Evolutionary conservation across 306 rosid species (phyloP), one percentile per base, ranked within the genome.

Genomic region (Malus orientalis): DNA sequence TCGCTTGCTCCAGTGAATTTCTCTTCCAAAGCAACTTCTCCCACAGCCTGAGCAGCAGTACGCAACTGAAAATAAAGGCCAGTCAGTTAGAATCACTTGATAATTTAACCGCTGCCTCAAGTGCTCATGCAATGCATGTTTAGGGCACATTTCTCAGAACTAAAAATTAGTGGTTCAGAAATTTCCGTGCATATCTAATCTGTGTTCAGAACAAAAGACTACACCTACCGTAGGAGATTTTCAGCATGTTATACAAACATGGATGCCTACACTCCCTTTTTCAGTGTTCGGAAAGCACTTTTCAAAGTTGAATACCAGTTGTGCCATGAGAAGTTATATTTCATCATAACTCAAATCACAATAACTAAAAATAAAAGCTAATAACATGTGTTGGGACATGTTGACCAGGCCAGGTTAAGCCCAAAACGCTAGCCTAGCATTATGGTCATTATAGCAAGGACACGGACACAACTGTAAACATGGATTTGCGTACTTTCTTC

Each of bases 41-140:
- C 97, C 20, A 95, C 98, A 11, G 98, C 98, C 67, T 89, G 83
- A 53, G 98, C 97, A 79, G 97, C 92, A 59, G 86, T 89, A 33
- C 88, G 89, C 89, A 95, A 86, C 98, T 92, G 82, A 49, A 82
- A 42, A 73, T 14, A 49, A 67, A 57, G 42, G 7, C 27, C 33
- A 15, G 40, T 30, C 54, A 32, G 66, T 45, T 20, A 64, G 29
- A 51, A 49, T 40, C 3, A 20, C 23, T 8, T 6, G 15, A 5
- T 7, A 15, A 69, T 16, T n/a, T 4, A 4, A 27, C 4, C 55
- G 42, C 30, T 67, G 38, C 49, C 18, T 66, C 30, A 23, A 16
- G 14, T 23, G 57, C 29, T 67, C 67, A 54, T 3, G 74, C 27
- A 49, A 29, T 29, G 64, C 5, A 22, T 51, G 53, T 51, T 4